Base-by-base conservation (phyloP, 257 asterid species). In the Gentiana dahurica region DNA sequence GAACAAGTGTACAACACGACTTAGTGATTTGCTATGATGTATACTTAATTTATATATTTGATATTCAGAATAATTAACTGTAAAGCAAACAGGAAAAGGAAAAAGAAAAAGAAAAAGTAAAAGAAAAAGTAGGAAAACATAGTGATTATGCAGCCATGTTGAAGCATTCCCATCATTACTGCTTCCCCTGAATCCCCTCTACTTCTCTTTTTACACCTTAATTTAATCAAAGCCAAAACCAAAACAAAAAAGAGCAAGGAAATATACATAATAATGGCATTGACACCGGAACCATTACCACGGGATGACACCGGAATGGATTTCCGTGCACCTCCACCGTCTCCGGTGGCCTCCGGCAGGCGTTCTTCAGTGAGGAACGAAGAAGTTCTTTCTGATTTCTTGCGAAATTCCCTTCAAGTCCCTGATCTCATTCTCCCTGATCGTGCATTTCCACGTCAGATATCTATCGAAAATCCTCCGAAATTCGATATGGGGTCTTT, bases 241-340 rank as follows among this genome's bases (percentile, higher is more conserved):
- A 15, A 45, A 37, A 63, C 12, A 53, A 8, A 12, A 44, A 36
- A 36, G 41, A 12, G 50, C 2, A 6, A 35, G 7, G 8, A n/a
- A 34, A 12, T 0, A 24, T 36, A 13, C 34, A 8, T 34, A 12
- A 53, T 57, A 1, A 78, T 77, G 90, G 79, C 78, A 38, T 59
- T 41, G 55, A 75, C 83, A 53, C 85, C 85, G 7, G 89, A 75
- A 55, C 32, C 73, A 36, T 36, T 74, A 53, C 64, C 60, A 2
- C 43, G 58, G 49, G 80, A 66, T 48, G 73, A 49, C 63, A 73
- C 65, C 53, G 58, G 79, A 63, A 71, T 73, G 43, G 85, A 86
- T 62, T 89, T 89, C 75, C 85, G 89, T 39, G 97, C 97, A 0
- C 95, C 97, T 2, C 95, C 97, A 32, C 97, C 95, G 0, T 89